phyloP scores from a whole-genome alignment of 2,329 filamentous ascomycete species.

The Aspergillus pseudoterreus region DNA sequence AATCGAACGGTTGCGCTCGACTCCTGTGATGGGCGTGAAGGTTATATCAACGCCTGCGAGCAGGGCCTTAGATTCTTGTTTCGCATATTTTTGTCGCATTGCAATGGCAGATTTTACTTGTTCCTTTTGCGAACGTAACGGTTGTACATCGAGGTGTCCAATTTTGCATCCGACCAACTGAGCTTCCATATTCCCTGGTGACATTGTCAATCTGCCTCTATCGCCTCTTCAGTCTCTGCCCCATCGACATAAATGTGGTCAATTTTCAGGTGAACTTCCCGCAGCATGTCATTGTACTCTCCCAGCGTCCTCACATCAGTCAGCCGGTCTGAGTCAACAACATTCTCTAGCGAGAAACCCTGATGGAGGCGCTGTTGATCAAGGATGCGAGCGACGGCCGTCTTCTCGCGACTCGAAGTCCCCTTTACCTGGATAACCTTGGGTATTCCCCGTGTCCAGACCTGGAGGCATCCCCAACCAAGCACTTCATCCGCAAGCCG shows the following conservation, averaged over 20 bases:
- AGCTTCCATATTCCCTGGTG: neutral
- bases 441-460: conserved; percentile 17
- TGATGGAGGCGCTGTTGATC: neutral
- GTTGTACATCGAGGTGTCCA: no score
- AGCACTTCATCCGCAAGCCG: conserved; percentile 15
- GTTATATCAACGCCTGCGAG: neutral
- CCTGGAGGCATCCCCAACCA: conserved; percentile 14
- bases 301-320: neutral
- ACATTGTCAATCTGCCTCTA: neutral
- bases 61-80: conserved; percentile 1
- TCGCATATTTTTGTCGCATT: neutral
- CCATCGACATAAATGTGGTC: neutral
- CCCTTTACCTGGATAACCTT: conserved; percentile 11
- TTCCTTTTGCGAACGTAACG: neutral
- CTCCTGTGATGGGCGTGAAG: neutral
- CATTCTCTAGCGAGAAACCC: neutral
- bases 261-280: neutral
- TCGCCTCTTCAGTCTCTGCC: neutral
- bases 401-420: neutral
- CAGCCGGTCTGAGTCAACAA: neutral
- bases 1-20: conserved; percentile 3
- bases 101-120: conserved; percentile 4
- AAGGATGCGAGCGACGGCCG: neutral
- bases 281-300: conserved; percentile 6
- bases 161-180: neutral